A percentile compares a stretch with the other conserved stretches of the same genome.
phyloP scores from a whole-genome alignment of 768 basidiomycete species.

The Pisolithus orientalis region DNA sequence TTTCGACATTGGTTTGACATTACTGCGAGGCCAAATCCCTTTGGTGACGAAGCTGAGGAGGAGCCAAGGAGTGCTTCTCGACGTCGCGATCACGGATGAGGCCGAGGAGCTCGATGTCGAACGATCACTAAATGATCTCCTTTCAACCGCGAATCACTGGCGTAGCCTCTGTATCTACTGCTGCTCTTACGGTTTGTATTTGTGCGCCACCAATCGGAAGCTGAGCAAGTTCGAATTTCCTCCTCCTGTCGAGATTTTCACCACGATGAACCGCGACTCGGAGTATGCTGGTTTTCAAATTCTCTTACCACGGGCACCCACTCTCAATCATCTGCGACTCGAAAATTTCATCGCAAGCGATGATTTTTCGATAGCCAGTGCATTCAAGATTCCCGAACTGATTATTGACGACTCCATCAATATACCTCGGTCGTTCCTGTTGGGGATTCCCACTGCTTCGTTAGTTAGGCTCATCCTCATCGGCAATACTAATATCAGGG shows the following conservation, averaged over 20 bases:
- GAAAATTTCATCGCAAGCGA: background rate
- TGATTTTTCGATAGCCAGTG: background rate
- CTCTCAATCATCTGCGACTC: background rate
- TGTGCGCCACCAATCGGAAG: background rate
- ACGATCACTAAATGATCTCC: background rate
- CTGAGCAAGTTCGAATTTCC: background rate
- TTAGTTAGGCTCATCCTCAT: background rate
- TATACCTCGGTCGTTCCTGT: background rate
- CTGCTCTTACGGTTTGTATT: too few species aligned
- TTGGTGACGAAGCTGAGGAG: background rate
- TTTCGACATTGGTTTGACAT: background rate
- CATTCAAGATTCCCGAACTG: background rate
- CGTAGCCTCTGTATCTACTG: background rate
- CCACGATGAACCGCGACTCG: background rate
- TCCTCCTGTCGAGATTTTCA: background rate
- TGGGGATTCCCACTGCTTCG: background rate
- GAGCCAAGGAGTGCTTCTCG: background rate
- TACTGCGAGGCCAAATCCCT: background rate
- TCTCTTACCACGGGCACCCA: background rate
- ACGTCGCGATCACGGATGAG: background rate
- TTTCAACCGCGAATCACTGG: background rate
- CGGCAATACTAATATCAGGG: background rate
- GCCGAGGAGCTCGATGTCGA: background rate
- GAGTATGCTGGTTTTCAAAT: background rate
- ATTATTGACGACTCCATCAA: too few species aligned